A percentile compares a stretch with the other conserved stretches of the same genome.
Evolutionary conservation across 202 grass and related monocot species (phyloP).

Genomic region (Hordeum pubiflorum): DNA sequence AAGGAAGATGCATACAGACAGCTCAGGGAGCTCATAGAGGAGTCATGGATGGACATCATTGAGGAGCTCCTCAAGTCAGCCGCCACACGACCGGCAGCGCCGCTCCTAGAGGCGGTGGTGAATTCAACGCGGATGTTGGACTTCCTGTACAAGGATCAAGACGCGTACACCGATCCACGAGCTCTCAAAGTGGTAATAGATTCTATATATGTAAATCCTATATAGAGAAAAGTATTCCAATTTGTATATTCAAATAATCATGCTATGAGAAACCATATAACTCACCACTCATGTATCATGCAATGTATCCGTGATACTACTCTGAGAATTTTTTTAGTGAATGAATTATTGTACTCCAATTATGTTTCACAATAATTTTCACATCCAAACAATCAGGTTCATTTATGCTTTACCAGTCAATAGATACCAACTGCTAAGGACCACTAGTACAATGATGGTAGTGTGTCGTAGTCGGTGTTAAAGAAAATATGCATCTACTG

Average conservation of each 20-base stretch:
- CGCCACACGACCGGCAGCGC: background rate
- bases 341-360: too few species aligned
- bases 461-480: background rate
- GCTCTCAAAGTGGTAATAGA: background rate
- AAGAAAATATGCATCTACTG: background rate
- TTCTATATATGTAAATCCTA: constrained; percentile 8
- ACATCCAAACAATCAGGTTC: too few species aligned
- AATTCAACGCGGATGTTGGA: background rate
- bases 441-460: background rate
- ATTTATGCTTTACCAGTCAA: background rate
- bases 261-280: too few species aligned
- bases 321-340: too few species aligned
- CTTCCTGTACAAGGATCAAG: constrained; percentile 16
- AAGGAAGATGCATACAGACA: background rate
- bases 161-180: background rate
- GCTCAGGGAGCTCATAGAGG: constrained; percentile 7
- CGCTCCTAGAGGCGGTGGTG: background rate
- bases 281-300: too few species aligned
- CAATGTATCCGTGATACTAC: too few species aligned
- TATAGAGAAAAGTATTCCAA: background rate
- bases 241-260: background rate
- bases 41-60: constrained; percentile 25
- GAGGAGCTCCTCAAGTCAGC: background rate
- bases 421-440: background rate
- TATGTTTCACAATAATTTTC: too few species aligned